phyloP scores from a whole-genome alignment of 306 rosid species.

The Cucurbita moschata region DNA sequence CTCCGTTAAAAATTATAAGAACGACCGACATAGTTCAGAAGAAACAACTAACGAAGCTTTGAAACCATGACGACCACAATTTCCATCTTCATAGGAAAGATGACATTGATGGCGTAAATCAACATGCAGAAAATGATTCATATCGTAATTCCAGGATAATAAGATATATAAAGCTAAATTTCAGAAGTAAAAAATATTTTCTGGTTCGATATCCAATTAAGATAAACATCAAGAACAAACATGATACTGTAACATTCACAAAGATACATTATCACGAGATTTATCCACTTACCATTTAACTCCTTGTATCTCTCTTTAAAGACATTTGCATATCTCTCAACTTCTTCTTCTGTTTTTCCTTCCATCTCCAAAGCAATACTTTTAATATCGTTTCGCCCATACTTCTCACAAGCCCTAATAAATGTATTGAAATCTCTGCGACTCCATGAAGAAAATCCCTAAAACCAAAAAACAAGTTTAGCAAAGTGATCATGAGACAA shows the following conservation, averaged over 20 bases:
- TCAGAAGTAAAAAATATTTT: neutral
- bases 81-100: neutral
- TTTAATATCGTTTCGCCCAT: conserved; percentile 79
- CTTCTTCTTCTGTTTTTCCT: conserved; percentile 90
- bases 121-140: neutral
- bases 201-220: neutral
- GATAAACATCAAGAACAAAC: neutral
- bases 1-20: neutral
- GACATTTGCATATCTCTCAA: conserved; percentile 80
- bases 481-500: conserved; percentile 2
- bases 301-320: conserved; percentile 92
- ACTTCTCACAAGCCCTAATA: conserved; percentile 95
- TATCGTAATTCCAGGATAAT: neutral
- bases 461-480: conserved; percentile 18
- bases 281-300: conserved; percentile 52
- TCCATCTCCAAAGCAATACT: conserved; percentile 89
- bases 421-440: conserved; percentile 90
- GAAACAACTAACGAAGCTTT: neutral
- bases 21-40: neutral
- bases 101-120: neutral
- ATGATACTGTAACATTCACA: neutral
- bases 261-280: neutral
- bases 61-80: neutral
- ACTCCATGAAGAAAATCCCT: conserved; percentile 99
- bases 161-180: neutral